These are phyloP conservation scores for Coemansia sp. DNA, from an alignment of 192 early-diverging fungal genomes.

Conservation along the genomic window DNA sequence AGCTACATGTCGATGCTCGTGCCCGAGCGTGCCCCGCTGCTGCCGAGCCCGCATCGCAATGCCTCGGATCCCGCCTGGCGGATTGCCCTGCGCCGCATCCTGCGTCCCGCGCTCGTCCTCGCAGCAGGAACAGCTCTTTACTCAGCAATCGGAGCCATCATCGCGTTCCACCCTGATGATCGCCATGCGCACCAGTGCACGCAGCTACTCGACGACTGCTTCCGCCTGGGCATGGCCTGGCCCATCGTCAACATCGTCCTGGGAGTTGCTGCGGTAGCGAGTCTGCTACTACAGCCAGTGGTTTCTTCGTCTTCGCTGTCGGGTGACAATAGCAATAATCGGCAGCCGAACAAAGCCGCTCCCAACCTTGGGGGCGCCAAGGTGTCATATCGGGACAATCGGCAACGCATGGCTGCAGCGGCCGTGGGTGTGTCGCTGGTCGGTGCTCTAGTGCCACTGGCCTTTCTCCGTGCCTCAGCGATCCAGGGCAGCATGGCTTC, in stretches of 20 bases:
- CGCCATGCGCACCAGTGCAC: background rate
- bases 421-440: conserved; percentile 8
- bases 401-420: conserved; percentile 7
- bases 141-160: background rate
- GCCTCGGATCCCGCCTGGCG: background rate
- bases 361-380: background rate
- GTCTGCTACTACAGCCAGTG: background rate
- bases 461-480: background rate
- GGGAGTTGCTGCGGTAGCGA: background rate
- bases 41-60: background rate
- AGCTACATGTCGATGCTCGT: background rate
- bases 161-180: background rate
- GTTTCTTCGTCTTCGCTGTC: background rate
- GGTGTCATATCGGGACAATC: conserved; percentile 29
- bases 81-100: background rate
- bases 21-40: background rate
- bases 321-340: background rate
- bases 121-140: background rate
- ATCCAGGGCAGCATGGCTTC: background rate
- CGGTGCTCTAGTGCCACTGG: conserved; percentile 5
- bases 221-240: conserved; percentile 11
- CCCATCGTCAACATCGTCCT: background rate
- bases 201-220: conserved; percentile 6
- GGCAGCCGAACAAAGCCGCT: background rate
- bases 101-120: background rate